Evolutionary conservation across 139 green algal species (phyloP).

Genomic region (Gonium pectorale): DNA sequence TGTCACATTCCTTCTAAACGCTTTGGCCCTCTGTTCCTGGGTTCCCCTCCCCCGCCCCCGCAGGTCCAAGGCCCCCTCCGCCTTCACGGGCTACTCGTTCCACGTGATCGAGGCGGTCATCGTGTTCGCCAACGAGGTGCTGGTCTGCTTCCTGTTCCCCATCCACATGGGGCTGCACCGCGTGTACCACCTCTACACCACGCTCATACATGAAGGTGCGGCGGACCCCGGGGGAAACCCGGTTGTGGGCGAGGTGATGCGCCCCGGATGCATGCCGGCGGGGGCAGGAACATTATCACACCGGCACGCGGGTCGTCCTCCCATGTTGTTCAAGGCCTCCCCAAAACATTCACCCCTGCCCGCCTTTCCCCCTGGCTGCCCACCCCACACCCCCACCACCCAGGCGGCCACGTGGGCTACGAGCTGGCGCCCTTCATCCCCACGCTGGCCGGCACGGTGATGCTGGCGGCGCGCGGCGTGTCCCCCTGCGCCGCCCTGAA

Average conservation of each 20-base stretch:
- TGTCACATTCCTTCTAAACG: too few relatives aligned
- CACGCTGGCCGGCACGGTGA: conserved; percentile 61
- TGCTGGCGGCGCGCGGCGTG: conserved; percentile 24
- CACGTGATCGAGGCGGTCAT: conserved; percentile 84
- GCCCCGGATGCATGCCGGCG: too few relatives aligned
- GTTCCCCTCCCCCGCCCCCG: neutral
- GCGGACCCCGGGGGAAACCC: neutral
- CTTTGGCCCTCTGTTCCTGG: neutral
- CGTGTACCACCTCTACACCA: conserved; percentile 89
- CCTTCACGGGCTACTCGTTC: conserved; percentile 92
- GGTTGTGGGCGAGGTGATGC: neutral
- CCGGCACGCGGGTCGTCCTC: too few relatives aligned
- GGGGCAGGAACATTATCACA: too few relatives aligned
- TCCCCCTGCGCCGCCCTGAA: conserved; percentile 67
- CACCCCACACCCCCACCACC: neutral
- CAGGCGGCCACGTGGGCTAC: conserved; percentile 90
- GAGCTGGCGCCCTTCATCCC: conserved; percentile 90
- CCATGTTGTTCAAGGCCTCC: too few relatives aligned
- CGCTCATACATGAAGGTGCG: conserved; percentile 86
- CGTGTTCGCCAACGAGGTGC: conserved; percentile 92
- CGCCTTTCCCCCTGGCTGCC: neutral
- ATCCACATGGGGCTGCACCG: conserved; percentile 86
- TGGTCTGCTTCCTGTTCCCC: conserved; percentile 85
- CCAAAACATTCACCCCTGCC: neutral
- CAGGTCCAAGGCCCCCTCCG: conserved; percentile 81